A percentile compares a stretch with the other conserved stretches of the same genome.
phyloP scores from a whole-genome alignment of 2,329 filamentous ascomycete species.

The Chalaropsis thielavioides region DNA sequence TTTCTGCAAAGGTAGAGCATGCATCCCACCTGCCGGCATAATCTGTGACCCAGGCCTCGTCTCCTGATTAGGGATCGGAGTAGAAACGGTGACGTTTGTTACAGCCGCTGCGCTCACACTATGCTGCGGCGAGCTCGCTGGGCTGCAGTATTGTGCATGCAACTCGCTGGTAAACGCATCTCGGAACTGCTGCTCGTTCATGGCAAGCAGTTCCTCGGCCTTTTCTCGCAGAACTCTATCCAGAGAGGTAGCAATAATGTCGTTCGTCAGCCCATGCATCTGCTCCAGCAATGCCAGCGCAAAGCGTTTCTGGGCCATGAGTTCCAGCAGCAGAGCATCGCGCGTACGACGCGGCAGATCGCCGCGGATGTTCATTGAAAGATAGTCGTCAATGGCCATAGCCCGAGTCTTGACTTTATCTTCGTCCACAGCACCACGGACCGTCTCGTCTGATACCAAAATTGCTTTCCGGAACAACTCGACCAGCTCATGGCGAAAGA shows the following conservation, averaged over 20 bases:
- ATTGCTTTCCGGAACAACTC: background rate
- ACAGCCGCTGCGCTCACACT: background rate
- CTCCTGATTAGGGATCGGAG: background rate
- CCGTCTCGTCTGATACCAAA: background rate
- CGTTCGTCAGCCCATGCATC: background rate
- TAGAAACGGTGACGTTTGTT: background rate
- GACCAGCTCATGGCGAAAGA: background rate
- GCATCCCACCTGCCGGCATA: background rate
- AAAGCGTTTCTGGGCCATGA: constrained; percentile 6
- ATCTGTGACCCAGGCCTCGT: background rate
- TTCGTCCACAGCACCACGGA: background rate
- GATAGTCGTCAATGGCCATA: constrained; percentile 5
- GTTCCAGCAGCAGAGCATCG: constrained; percentile 8
- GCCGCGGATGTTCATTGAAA: constrained; percentile 8
- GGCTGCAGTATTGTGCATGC: background rate
- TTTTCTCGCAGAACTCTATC: constrained; percentile 3
- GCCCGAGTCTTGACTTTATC: background rate
- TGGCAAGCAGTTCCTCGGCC: background rate
- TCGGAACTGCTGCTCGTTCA: background rate
- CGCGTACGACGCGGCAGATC: constrained; percentile 13
- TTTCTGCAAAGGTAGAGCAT: background rate
- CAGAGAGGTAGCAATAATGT: constrained; percentile 2
- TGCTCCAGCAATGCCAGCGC: constrained; percentile 2
- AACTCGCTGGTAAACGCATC: background rate
- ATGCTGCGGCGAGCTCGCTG: background rate